Percentiles rank a stretch among this genome's conserved stretches.
These are phyloP conservation scores for Coemansia aciculifera DNA, from an alignment of 192 early-diverging fungal species.

Conservation along the genomic window DNA sequence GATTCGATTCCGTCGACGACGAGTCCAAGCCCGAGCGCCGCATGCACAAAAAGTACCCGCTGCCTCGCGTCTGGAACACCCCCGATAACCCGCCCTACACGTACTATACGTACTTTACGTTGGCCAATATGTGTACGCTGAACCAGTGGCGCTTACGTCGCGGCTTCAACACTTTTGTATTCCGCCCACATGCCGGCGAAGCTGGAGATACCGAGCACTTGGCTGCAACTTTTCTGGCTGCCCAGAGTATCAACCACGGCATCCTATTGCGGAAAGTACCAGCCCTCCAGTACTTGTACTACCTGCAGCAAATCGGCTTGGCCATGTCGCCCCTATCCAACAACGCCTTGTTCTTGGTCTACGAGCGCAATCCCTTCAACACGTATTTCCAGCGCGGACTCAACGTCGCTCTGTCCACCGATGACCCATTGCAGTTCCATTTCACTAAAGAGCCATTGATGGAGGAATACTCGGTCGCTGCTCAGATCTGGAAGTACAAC, in stretches of 20 bases:
- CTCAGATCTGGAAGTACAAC: slow-evolving; percentile 96
- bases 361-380: slow-evolving; percentile 90
- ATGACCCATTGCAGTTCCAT: slow-evolving; percentile 96
- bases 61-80: slow-evolving; percentile 61
- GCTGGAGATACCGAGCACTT: slow-evolving; percentile 95
- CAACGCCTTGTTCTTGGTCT: slow-evolving; percentile 92
- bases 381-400: slow-evolving; percentile 91
- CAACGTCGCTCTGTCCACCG: slow-evolving; percentile 90
- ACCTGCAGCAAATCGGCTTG: slow-evolving; percentile 92
- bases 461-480: slow-evolving; percentile 94
- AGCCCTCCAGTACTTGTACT: slow-evolving; percentile 91
- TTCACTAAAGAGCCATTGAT: slow-evolving; percentile 96
- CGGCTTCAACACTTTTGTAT: slow-evolving; percentile 88
- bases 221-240: slow-evolving; percentile 83
- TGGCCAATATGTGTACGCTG: slow-evolving; percentile 79
- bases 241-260: slow-evolving; percentile 88
- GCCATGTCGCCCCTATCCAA: slow-evolving; percentile 97
- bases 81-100: slow-evolving; percentile 85
- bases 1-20: slow-evolving; percentile 94
- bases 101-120: slow-evolving; percentile 92
- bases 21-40: slow-evolving; percentile 87
- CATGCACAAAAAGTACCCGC: slow-evolving; percentile 79
- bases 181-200: slow-evolving; percentile 93
- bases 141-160: slow-evolving; percentile 76
- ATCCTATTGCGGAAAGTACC: slow-evolving; percentile 93